phyloP scores from a whole-genome alignment of 1,284 basidiomycete genomes.

The Inonotus obliquus region DNA sequence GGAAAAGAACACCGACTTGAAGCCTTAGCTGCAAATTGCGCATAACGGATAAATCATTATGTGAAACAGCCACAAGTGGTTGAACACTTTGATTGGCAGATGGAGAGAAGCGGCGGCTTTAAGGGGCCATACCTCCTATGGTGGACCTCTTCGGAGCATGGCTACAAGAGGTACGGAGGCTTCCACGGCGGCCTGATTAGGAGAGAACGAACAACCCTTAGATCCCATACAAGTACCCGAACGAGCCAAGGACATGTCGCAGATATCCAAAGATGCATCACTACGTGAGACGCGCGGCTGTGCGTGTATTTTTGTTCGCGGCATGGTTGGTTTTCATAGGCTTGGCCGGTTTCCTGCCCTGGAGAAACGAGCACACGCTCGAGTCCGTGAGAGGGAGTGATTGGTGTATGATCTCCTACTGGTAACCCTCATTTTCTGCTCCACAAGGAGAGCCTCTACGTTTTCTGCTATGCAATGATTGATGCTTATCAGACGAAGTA shows the following conservation, averaged over 20 bases:
- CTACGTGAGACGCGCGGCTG: conserved; percentile 12
- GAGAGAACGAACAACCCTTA: conserved; percentile 2
- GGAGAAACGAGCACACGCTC: conserved; percentile 14
- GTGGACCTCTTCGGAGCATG: background rate
- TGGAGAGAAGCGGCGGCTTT: conserved; percentile 10
- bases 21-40: background rate
- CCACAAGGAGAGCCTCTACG: background rate
- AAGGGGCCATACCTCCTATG: background rate
- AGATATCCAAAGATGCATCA: conserved; percentile 12
- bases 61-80: background rate
- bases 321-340: background rate
- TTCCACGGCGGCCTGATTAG: conserved; percentile 10
- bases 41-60: background rate
- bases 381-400: conserved; percentile 14
- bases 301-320: conserved; percentile 5
- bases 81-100: conserved; percentile 3
- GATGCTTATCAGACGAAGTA: background rate
- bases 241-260: conserved; percentile 13
- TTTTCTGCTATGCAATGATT: too few species aligned
- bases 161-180: conserved; percentile 3
- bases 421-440: conserved; percentile 2
- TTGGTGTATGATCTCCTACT: background rate
- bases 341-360: conserved; percentile 18
- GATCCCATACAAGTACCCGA: background rate
- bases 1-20: background rate